Base-by-base conservation (phyloP, 2,329 filamentous ascomycete genomes). In the Thelonectria discophora region DNA sequence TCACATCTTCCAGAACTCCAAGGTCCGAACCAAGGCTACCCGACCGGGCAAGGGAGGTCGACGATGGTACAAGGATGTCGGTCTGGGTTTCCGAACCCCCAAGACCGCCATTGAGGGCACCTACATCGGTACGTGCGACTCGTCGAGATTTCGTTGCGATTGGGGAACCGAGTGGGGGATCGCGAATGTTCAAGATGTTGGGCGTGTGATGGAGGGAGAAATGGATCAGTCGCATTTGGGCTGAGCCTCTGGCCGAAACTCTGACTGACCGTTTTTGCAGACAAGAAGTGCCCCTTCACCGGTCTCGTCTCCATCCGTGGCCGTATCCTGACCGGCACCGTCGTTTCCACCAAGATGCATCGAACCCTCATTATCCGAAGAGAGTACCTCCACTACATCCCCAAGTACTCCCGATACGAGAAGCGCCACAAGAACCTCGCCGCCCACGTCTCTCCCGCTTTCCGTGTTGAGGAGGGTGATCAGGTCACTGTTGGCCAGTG, bases 271-370 rank as follows among this genome's bases (percentile, higher is more conserved):
- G 60, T 21, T 64, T 70, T 58, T 65, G 77, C 79, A 97, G 95
- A 99, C 91, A 99, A 99, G 93, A 99, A 99, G 89, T 99, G 95
- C 91, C 95, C 95, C 75, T 99, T 99, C 91, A 97, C 93, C 76
- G 96, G 96, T 82, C 88, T 94, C 82, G 94, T 99, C 82, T 98
- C 95, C 73, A 99, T 99, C 88, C 95, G 95, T 87, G 95, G 95
- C 84, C 94, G 95, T 94, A 99, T 99, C 89, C 88, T 99, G 74
- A 98, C 94, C 81, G 95, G 95, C 79, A 97, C 93, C 80, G 95
- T 99, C 79, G 91, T 98, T 80, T 98, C 94, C 77, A 99, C 95
- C 85, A 99, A 99, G 92, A 99, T 99, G 95, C 95, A 99, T 92
- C 92, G 95, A 85, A 99, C 95, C 78, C 86, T 98, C 81, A 91